phyloP scores from a whole-genome alignment of 495 filamentous ascomycete species.

The Penicillium atrosanguineum region DNA sequence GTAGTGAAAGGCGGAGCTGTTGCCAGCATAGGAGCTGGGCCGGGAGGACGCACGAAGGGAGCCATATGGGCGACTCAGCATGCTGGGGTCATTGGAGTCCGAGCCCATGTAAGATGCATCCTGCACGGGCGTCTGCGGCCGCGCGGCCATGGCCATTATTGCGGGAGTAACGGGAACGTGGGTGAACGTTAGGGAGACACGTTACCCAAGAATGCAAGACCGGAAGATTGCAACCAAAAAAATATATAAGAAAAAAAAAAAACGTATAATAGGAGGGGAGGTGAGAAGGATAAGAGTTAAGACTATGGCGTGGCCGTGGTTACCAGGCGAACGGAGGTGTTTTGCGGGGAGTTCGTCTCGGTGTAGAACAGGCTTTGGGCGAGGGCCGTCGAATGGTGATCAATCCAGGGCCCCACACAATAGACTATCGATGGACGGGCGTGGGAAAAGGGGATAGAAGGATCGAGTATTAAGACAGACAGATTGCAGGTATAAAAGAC shows the following conservation, averaged over 20 bases:
- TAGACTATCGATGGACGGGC: slow-evolving; percentile 10
- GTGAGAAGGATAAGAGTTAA: background rate
- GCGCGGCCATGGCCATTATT: slow-evolving; percentile 42
- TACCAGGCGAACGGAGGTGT: slow-evolving; percentile 26
- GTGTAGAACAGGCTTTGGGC: slow-evolving; percentile 11
- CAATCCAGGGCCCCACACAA: slow-evolving; percentile 12
- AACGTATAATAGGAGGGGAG: background rate
- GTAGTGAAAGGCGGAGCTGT: slow-evolving; percentile 36
- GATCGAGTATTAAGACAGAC: background rate
- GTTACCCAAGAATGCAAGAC: background rate
- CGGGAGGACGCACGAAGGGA: slow-evolving; percentile 31
- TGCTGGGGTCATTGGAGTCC: slow-evolving; percentile 26
- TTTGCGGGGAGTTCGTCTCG: slow-evolving; percentile 20
- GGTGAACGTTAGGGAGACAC: slow-evolving; percentile 8
- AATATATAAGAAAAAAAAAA: slow-evolving; percentile 1
- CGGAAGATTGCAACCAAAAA: no score
- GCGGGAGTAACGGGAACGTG: slow-evolving; percentile 20
- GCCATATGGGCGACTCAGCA: slow-evolving; percentile 33
- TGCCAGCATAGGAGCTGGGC: slow-evolving; percentile 40
- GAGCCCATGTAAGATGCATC: slow-evolving; percentile 35
- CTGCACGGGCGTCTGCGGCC: slow-evolving; percentile 45
- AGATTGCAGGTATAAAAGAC: background rate
- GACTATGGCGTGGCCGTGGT: slow-evolving; percentile 16
- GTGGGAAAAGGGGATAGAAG: background rate
- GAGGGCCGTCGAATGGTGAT: slow-evolving; percentile 6